Percentiles rank a stretch among this genome's conserved stretches.
Conservation (phyloP, 129 eudicot species). For the Flaveria bidentis region DNA sequence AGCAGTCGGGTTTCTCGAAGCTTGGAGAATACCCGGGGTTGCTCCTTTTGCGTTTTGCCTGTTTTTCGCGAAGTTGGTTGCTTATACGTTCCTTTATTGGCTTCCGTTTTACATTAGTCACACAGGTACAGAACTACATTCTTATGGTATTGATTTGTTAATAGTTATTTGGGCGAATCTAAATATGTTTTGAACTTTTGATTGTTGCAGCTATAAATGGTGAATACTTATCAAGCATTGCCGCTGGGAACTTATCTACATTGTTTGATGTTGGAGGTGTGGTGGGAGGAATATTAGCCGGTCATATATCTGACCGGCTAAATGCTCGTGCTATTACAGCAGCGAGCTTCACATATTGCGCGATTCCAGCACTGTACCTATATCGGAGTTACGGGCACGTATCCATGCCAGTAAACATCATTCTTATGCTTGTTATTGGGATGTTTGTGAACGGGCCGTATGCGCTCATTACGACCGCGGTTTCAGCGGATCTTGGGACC, state of each 20-base stretch:
- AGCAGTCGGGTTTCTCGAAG: conserved; percentile 81
- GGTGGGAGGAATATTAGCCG: conserved; percentile 89
- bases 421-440: conserved; percentile 73
- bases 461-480: conserved; percentile 94
- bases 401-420: conserved; percentile 60
- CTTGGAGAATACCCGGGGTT: conserved; percentile 96
- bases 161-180: neutral
- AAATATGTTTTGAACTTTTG: conserved; percentile 7
- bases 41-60: conserved; percentile 92
- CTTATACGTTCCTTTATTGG: conserved; percentile 95
- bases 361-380: conserved; percentile 81
- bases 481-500: conserved; percentile 93
- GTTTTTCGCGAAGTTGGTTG: conserved; percentile 93
- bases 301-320: conserved; percentile 76
- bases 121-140: conserved; percentile 51
- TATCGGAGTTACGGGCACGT: conserved; percentile 73
- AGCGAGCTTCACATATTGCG: conserved; percentile 84
- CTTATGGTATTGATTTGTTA: neutral
- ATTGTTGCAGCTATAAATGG: conserved; percentile 78
- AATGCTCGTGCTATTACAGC: conserved; percentile 96
- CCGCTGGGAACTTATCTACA: conserved; percentile 82
- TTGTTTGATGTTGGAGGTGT: conserved; percentile 95
- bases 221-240: conserved; percentile 63
- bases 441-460: conserved; percentile 95
- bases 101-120: conserved; percentile 96